Conservation (phyloP, 176 grass and related monocot genomes). For the Eleusine indica region DNA sequence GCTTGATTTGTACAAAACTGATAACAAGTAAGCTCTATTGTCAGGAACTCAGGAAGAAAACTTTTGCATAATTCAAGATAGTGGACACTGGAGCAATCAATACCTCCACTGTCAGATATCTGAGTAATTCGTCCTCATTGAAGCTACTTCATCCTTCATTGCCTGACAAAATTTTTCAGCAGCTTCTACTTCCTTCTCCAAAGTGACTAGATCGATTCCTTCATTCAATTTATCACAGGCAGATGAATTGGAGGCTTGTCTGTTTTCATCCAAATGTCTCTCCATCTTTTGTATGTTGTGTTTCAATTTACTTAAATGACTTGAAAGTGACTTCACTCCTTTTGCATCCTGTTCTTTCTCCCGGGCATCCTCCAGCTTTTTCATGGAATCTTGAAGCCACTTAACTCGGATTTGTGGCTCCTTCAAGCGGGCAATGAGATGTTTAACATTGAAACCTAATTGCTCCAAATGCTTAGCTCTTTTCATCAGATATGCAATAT, state of each 20-base stretch:
- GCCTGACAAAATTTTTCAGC: slow-evolving; percentile 53
- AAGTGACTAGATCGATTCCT: slow-evolving; percentile 35
- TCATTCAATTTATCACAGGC: slow-evolving; percentile 13
- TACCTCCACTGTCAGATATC: slow-evolving; percentile 1
- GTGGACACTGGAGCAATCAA: not conserved
- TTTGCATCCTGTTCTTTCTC: slow-evolving; percentile 44
- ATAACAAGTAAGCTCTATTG: slow-evolving; percentile 10
- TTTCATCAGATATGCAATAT: slow-evolving; percentile 49
- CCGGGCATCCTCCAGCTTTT: slow-evolving; percentile 55
- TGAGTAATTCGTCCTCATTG: slow-evolving; percentile 39
- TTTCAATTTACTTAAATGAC: slow-evolving; percentile 51
- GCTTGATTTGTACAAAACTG: not conserved
- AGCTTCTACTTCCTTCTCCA: slow-evolving; percentile 61
- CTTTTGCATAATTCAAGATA: slow-evolving; percentile 13
- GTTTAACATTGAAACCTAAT: slow-evolving; percentile 60
- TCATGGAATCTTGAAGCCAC: slow-evolving; percentile 47
- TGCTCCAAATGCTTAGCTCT: slow-evolving; percentile 41
- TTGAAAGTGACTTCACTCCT: slow-evolving; percentile 46
- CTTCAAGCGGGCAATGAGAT: slow-evolving; percentile 64
- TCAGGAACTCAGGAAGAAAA: slow-evolving; percentile 39
- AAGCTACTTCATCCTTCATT: slow-evolving; percentile 54
- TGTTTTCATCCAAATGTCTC: slow-evolving; percentile 52
- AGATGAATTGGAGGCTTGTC: slow-evolving; percentile 30
- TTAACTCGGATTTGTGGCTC: slow-evolving; percentile 52
- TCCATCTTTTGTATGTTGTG: slow-evolving; percentile 57